phyloP scores from a whole-genome alignment of 2,329 filamentous ascomycete species.

The Arthrocladium fulminans region DNA sequence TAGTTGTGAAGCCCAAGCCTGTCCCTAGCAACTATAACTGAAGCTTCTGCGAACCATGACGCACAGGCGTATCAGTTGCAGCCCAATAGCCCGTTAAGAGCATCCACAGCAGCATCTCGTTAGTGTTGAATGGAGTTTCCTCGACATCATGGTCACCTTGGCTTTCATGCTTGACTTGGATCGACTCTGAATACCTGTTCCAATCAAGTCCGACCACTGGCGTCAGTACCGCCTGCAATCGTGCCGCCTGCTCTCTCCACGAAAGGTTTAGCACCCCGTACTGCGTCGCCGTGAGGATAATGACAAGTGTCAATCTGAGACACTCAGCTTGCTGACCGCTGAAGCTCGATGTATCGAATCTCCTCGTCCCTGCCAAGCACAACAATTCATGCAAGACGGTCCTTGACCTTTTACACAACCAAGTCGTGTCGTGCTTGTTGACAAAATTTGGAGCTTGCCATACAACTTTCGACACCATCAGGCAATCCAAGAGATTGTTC shows the following conservation, averaged over 20 bases:
- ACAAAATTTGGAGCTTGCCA: conserved; percentile 11
- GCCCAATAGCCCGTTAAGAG: conserved; percentile 11
- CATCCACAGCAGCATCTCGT: conserved; percentile 11
- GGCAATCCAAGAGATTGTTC: conserved; percentile 11
- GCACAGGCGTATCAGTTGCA: background rate
- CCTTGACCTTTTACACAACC: conserved; percentile 14
- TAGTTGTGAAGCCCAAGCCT: background rate
- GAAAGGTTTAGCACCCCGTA: background rate
- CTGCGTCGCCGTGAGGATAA: background rate
- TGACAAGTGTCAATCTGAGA: background rate
- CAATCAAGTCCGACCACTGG: background rate
- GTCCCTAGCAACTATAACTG: background rate
- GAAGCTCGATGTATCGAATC: background rate
- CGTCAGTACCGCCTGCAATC: background rate
- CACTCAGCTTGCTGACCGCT: background rate
- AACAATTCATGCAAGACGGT: conserved; percentile 10
- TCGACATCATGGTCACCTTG: background rate
- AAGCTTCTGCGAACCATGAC: background rate
- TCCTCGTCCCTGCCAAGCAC: background rate
- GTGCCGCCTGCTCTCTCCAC: background rate
- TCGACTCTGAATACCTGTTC: background rate
- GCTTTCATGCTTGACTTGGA: background rate
- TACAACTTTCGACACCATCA: conserved; percentile 12
- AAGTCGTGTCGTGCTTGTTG: conserved; percentile 10
- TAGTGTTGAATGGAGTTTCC: conserved; percentile 2